Evolutionary conservation across 768 basidiomycete genomes (phyloP), one percentile per base, ranked within the genome.

Genomic region (Amanita jacksonii): DNA sequence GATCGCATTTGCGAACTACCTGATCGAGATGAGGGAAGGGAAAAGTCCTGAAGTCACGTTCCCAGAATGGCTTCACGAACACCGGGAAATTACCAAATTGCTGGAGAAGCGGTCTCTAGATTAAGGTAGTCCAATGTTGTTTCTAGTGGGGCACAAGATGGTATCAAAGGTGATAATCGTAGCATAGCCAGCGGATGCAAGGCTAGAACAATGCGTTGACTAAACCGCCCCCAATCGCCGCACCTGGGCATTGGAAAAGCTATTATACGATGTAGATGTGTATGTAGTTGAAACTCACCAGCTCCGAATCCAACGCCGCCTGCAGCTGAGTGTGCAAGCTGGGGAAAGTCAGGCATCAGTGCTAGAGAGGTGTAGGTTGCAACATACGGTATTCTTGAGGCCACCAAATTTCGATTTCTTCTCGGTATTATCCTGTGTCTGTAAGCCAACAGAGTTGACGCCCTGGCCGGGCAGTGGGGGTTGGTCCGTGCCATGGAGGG

Each of bases 1-100:
- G 25, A 94, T 98, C 52, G 89, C 89, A 4, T 88, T 99, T 47
- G 85, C 96, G 38, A 92, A 96, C 59, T 98, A 94, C 60, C 71
- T 98, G 51, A 80, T 98, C 41, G 91, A 94, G 61, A 66, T 66
- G 52, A 63, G 65, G 24, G 65, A 65, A 38, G 58, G 57, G 9
- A 58, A 57, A 33, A 57, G 52, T 3, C 49, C 62, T 4, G 55
- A 65, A 38, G 62, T 64, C 8, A 76, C 80, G 2, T 94, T 96
- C 65, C 79, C 86, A 2, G 72, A 71, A 33, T 94, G 92, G 92
- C 69, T 93, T 43, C 71, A 68, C 40, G 81, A 85, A 56, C 88
- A 78, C 55, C 69, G 89, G 40, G 92, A 96, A 64, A 92, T 96
- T 40, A 79, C 80, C 4, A 84, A 77, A 54, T 53, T 88, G 48